Base-by-base conservation (phyloP, 371 early-diverging fungal genomes). In the Actinomortierella ambigua region DNA sequence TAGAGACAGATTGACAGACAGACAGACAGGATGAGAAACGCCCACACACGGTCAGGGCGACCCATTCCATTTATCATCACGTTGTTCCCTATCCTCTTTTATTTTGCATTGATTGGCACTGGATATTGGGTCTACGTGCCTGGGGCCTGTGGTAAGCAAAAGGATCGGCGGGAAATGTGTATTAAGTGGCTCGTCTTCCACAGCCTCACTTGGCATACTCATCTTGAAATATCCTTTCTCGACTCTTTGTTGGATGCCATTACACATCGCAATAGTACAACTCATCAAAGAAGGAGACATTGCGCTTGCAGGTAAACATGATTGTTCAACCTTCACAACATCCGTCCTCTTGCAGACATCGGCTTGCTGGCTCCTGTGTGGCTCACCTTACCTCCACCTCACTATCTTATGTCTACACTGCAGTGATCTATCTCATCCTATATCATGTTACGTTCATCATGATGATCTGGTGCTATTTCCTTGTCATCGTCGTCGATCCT, bases 41-140 rank as follows among this genome's bases (percentile, higher is more conserved):
- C 71, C 14, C 57, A 71, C 40, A 71, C 59, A 20, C 61, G 71
- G 23, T 55, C 62, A 56, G 71, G 71, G 57, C 65, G 62, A 44
- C 66, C 66, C 4, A 43, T 71, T n/a, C 66, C 66, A n/a, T 62
- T 59, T 20, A 11, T 62, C n/a, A 1, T 71, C 29, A 40, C 63
- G 3, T 29, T 61, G 48, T 51, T 71, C n/a, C 71, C 71, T 2
- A 63, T 62, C 27, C 11, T 62, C 28, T 71, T 71, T n/a, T 71
- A 58, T 52, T 23, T 65, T 14, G 47, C 18, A 17, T 66, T 71
- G 22, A 65, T 71, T 43, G 65, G 49, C 24, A 4, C 59, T 6
- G 71, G 71, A 7, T 86, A 84, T 78, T 86, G 84, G 53, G 75
- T 77, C 51, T 84, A 81, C 49, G 79, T 81, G 7, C 78, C 82